Base-by-base conservation (phyloP, 257 asterid genomes). In the Solanum arcanum region DNA sequence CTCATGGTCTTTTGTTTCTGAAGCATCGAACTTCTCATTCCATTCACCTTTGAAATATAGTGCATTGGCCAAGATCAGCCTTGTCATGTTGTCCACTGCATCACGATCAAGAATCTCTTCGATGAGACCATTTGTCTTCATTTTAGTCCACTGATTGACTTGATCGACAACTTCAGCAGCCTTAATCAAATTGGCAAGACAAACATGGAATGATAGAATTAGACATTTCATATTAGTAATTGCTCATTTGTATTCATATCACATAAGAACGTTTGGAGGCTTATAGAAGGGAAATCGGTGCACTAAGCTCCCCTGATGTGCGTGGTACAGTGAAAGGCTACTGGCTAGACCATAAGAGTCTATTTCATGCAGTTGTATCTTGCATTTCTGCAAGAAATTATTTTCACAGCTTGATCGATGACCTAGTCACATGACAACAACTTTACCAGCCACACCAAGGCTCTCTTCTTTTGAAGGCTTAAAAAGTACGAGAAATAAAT, bases 11-110 rank as follows among this genome's bases (percentile, higher is more conserved):
- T 83, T 83, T 20, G 89, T 87, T 59, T 66, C 27, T 12, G 91
- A 86, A 60, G 89, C 83, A 33, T 90, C 77, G 37, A 89, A 90
- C 86, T 89, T 88, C 20, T 85, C 83, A 6, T 85, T 81, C 93
- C 90, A 86, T 7, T 42, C 86, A 62, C 91, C 92, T 88, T 91
- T 89, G 8, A 88, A 89, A 74, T 88, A 89, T 15, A 91, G 15
- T 7, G 90, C 92, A 75, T 89, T 88, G 7, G 89, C 92, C 14
- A 91, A 81, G 21, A 91, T n/a, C 31, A 91, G 88, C 76, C 90
- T 84, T 6, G 91, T 86, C 60, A 33, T 12, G 49, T 31, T 18
- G 85, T 88, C 59, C 1, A 89, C 73, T 0, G 91, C 64, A 15
- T 60, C 90, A 31, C 73, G 52, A 64, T 89, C 89, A 75, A 89